Evolutionary conservation across 2,329 filamentous ascomycete genomes (phyloP).

Genomic region (Venturia asperata): DNA sequence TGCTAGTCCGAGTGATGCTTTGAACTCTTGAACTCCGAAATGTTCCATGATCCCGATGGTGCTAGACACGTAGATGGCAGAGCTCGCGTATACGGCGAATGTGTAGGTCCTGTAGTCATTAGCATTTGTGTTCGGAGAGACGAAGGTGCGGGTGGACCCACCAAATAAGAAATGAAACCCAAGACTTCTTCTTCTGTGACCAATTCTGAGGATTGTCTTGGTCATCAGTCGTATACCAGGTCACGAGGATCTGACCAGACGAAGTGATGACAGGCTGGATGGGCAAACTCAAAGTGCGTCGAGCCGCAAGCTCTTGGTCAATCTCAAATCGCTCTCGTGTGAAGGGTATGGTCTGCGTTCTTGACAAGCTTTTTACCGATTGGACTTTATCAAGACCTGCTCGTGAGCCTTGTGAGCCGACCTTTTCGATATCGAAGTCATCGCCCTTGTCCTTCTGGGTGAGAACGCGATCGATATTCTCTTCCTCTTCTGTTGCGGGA

Average conservation of each 20-base stretch:
- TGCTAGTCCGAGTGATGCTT: constrained; percentile 43
- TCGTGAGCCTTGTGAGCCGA: neutral
- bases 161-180: constrained; percentile 35
- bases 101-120: constrained; percentile 34
- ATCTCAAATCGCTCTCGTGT: constrained; percentile 32
- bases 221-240: constrained; percentile 54
- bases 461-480: neutral
- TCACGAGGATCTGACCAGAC: constrained; percentile 48
- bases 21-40: constrained; percentile 42
- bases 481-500: neutral
- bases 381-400: neutral
- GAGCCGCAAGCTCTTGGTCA: constrained; percentile 34
- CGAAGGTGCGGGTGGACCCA: constrained; percentile 10
- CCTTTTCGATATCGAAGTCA: constrained; percentile 7
- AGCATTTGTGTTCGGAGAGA: neutral
- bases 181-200: constrained; percentile 40
- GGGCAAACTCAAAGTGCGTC: constrained; percentile 43
- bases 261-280: constrained; percentile 44
- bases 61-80: constrained; percentile 46
- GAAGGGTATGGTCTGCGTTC: constrained; percentile 20
- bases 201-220: constrained; percentile 56
- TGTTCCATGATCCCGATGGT: constrained; percentile 33
- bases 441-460: neutral
- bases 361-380: neutral
- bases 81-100: constrained; percentile 46